Evolutionary conservation across 2,329 filamentous ascomycete genomes (phyloP), one percentile per base, ranked within the genome.

Genomic region (Pseudogymnoascus sp.): DNA sequence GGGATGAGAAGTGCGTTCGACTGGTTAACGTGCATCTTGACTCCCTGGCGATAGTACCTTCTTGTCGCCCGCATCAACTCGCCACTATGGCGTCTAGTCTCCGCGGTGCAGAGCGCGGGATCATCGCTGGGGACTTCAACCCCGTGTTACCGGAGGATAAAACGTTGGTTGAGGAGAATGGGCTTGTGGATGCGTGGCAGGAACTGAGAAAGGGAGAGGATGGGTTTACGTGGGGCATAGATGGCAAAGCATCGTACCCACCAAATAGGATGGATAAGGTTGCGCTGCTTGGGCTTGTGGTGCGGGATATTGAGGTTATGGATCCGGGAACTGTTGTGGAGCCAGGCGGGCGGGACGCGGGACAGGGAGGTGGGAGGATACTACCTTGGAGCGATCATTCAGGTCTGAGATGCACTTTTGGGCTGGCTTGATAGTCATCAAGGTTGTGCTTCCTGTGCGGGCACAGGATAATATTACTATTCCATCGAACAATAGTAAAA

Each of bases 61-160:
- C 69, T n/a, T 64, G 60, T 4, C 71, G 75, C 4, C 73, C 71
- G 0, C 61, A 62, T 1, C 75, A 77, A 61, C 40, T 77, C 1
- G 65, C 67, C 0, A 69, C 72, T 12, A 64, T 69, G 1, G 66
- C 71, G 0, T 62, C 62, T 3, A 64, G 73, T 11, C 65, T 78
- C 3, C 67, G 64, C 23, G 65, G 65, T 12, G 63, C 69, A 2
- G 70, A 68, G 0, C 65, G 63, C 23, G 75, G 75, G 0, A 45
- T 78, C 3, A 69, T 77, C 1, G 75, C 75, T 2, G 76, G 76
- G 9, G 75, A 78, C 61, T 78, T 78, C 63, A 77, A 78, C 61
- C 72, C 74, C 2, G 71, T 76, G 2, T 65, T 75, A 3, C 69
- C 72, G 0, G 71, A 74, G 49, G 76, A 79, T 60, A 63, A 65